These are phyloP conservation scores for Solanum boliviense DNA, from an alignment of 257 asterid genomes.

Conservation along the genomic window DNA sequence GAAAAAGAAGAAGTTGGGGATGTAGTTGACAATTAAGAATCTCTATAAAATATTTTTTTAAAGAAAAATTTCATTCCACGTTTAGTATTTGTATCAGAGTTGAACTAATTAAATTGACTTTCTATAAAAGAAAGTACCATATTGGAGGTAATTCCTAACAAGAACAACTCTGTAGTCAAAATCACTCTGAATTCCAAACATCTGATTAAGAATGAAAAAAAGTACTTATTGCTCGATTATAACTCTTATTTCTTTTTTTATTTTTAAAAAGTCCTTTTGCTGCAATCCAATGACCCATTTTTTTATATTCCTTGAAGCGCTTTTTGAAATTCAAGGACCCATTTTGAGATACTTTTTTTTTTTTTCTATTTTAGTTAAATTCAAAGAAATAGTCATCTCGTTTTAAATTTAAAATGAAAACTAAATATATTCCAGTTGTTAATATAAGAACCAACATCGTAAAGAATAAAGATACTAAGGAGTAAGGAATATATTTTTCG, in stretches of 20 bases:
- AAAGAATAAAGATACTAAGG: neutral
- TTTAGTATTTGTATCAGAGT: too few species aligned
- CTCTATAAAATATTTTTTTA: neutral
- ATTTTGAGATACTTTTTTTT: neutral
- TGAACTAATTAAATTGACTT: too few species aligned
- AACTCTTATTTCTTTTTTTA: too few species aligned
- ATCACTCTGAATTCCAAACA: too few species aligned
- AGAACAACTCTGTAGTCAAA: fast-evolving
- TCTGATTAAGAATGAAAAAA: too few species aligned
- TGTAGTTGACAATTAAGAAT: neutral
- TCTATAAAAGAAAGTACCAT: too few species aligned
- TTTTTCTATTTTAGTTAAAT: neutral
- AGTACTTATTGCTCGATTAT: too few species aligned
- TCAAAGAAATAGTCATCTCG: neutral
- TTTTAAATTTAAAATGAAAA: neutral
- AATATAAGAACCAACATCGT: neutral
- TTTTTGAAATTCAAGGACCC: neutral
- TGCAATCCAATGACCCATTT: neutral
- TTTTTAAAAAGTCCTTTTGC: too few species aligned
- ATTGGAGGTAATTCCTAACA: too few species aligned
- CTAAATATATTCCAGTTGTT: neutral
- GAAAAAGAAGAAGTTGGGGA: neutral
- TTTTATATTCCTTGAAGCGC: neutral
- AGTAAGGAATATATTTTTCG: neutral
- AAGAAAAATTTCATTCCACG: too few species aligned